Evolutionary conservation across 129 eudicot genomes (phyloP), one percentile per base, ranked within the genome.

Genomic region (Helichrysum umbraculigerum): DNA sequence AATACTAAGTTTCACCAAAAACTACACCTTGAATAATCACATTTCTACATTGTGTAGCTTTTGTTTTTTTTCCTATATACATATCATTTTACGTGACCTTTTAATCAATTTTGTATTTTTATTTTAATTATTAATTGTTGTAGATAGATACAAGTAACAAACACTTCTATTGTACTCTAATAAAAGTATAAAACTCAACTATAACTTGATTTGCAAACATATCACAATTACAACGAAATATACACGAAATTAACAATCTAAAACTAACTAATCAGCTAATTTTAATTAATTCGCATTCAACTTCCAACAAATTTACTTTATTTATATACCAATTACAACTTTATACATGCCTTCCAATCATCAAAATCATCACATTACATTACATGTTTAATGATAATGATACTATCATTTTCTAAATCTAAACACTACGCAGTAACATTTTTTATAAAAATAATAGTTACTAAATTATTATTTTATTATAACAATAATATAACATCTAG

Each of bases 401-500:
- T 16, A 29, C 14, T 58, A 73, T 73, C 51, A 44, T 57, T 65
- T 56, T 8, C 47, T 59, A 77, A 42, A 12, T 77, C 81, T 77
- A 56, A 72, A 14, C 19, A 22, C 44, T 34, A 67, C 20, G 20
- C 14, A 67, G 71, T 74, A 47, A 75, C 79, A 33, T 30, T 63
- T 63, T 30, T 75, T 2, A 22, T 44, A 75, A 12, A 7, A 74
- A 74, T 41, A 44, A 1, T n/a, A 62, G 64, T 64, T 75, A 75
- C 79, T 44, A 20, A 37, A 5, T 28, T 62, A 62, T 12, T 22
- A 62, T 12, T 21, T 12, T 21, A 14, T 39, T 33, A 19, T 57
- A 57, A 61, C 2, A 41, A n/a, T n/a, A n/a, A n/a, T n/a, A n/a
- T 39, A 8, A 41, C 14, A 41, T 41, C 47, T 41, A 41, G 4